Evolutionary conservation across 2,329 filamentous ascomycete genomes (phyloP), one percentile per base, ranked within the genome.

Genomic region (Alternaria conjuncta): DNA sequence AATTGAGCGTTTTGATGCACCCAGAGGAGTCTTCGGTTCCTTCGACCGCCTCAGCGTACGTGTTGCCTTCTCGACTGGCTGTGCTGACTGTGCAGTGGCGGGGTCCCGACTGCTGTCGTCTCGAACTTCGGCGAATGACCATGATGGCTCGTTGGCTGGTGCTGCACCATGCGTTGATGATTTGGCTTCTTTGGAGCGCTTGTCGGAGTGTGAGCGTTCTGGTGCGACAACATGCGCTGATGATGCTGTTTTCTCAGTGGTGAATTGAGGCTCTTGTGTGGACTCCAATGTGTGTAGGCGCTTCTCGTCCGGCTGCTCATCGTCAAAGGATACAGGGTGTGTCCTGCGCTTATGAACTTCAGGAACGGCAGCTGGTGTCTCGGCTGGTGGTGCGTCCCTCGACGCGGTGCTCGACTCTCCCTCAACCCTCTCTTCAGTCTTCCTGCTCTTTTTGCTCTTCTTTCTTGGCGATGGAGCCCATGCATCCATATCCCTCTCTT

Each of bases 21-120:
- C 49, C 25, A 61, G 62, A 18, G 66, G 69, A 41, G 72, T 72
- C 21, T 68, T 68, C 13, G 71, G 67, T 51, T 73, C 73, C 44
- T 70, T 70, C 6, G 71, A 71, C 55, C 64, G 67, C 54, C 69
- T 72, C 58, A 72, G 65, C 49, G 68, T 63, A 8, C 54, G 55
- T 26, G 54, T 6, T 23, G 53, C 15, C 21, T 54, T 49, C 32
- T 77, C 75, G n/a, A 71, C 68, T 53, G 57, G 30, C 51, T 67
- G 66, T 46, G 76, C 67, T 28, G 80, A 63, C 36, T 80, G 71
- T 44, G 82, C 80, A 55, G 84, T 82, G 69, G 84, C 83, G 64
- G 77, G 78, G 62, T 83, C 75, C 65, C 82, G 79, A 64, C 83
- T 78, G 66, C 78, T 83, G 66, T 80, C 83, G 62, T 85, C 83